Base-by-base conservation (phyloP, 495 filamentous ascomycete species). In the Evernia prunastri region DNA sequence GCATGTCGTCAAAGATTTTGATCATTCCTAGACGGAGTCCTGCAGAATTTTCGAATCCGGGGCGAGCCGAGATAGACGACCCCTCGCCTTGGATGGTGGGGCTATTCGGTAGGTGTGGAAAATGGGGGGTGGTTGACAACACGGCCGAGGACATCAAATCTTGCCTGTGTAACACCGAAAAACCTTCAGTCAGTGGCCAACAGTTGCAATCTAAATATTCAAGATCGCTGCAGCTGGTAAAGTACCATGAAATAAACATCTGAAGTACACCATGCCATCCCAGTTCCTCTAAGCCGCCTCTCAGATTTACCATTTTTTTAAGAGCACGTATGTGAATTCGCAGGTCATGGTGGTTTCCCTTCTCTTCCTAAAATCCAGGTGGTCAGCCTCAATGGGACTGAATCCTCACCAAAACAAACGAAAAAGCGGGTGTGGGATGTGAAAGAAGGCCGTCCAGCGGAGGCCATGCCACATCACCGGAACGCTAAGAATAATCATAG, bases 281-380 rank as follows among this genome's bases (percentile, higher is more conserved):
- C 7, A 60, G 25, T 20, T 42, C 18, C 13, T 42, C 18, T 7
- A 61, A 43, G 17, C 63, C 63, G 11, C 57, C 56, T 53, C 58
- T 18, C 0, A 65, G 25, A 0, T 6, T 42, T 53, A 65, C 45
- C 58, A 65, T 65, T 27, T 42, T 42, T 18, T 31, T 25, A 9
- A 65, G 45, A 43, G 42, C 63, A 31, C 47, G 20, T 58, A 61
- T 65, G 25, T 65, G 58, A 36, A 65, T 20, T 12, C 27, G 20
- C 8, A 54, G 15, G 2, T 65, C 37, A 17, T 42, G 17, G 25
- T n/a, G 36, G 33, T 65, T 61, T 6, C 58, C 40, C 1, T 8
- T 36, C 29, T 9, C 20, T 18, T 15, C 33, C 51, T 56, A 17
- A 18, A 37, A 7, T 25, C 11, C 9, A 33, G n/a, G n/a, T 25